Base-by-base conservation (phyloP, 1,139 yeast genomes). In the Hansenula anomala region DNA sequence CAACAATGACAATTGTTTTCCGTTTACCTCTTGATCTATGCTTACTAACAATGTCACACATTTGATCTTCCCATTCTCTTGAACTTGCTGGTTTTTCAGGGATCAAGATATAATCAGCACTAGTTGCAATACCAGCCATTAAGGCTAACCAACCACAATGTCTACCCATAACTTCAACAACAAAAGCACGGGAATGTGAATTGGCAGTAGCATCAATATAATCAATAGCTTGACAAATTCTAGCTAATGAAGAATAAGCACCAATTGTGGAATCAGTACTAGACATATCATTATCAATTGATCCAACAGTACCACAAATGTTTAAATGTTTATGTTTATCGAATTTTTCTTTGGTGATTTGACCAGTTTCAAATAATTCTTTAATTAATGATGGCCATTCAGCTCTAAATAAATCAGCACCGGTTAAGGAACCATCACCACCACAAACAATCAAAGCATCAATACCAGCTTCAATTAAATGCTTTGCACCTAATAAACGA, bases 111-210 rank as follows among this genome's bases (percentile, higher is more conserved):
- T 78, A 90, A 64, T 92, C 98, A 12, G 98, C 97, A 48, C 96
- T 87, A 28, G 96, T 86, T 26, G 97, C 87, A 49, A 90, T 78
- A 53, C 97, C 97, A 15, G 97, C 90, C 94, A 89, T 85, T 50
- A 92, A 73, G 2, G 95, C 97, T 53, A 92, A 75, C 98, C 98
- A 92, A 46, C 98, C 98, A 71, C 98, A 92, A 65, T 92, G 96
- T 61, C 98, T 80, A 42, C 98, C 98, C 98, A 92, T 92, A 36
- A 92, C 98, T 65, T 92, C 98, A 44, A 92, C 88, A 34, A 92
- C 96, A 62, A 92, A 92, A 7, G 98, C 98, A 60, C 98, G 79
- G 17, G 97, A 88, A 61, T 92, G 98, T 7, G 97, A 90, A 52
- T 86, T 78, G 17, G 98, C 98, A 27, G 98, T 92, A 35, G 97